A percentile compares a stretch with the other conserved stretches of the same genome.
These are phyloP conservation scores for Aspergillus sp. DNA, from an alignment of 2,329 filamentous ascomycete species.

Conservation along the genomic window DNA sequence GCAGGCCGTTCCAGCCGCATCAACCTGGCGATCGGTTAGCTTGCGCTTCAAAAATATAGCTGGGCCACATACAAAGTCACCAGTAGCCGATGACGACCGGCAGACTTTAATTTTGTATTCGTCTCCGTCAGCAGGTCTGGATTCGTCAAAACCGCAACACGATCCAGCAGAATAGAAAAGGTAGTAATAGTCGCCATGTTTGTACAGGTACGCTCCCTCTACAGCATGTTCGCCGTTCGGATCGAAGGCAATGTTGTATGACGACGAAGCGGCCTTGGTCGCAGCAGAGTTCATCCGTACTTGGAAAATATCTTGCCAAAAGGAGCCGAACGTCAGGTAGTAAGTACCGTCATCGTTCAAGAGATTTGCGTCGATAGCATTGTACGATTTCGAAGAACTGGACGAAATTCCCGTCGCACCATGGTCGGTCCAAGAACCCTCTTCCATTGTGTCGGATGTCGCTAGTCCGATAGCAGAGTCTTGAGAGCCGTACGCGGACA, in stretches of 20 bases:
- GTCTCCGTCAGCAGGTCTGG: conserved; percentile 46
- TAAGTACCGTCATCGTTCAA: conserved; percentile 37
- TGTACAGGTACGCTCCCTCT: conserved; percentile 53
- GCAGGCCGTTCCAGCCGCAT: conserved; percentile 50
- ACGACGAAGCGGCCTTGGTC: conserved; percentile 20
- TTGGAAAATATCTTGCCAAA: conserved; percentile 61
- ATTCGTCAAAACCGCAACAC: conserved; percentile 52
- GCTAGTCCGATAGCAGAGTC: conserved; percentile 57
- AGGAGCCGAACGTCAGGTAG: conserved; percentile 60
- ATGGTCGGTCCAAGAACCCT: conserved; percentile 31
- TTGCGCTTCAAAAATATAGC: not conserved
- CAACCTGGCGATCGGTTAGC: conserved; percentile 29
- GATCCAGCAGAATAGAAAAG: conserved; percentile 54
- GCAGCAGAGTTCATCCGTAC: conserved; percentile 30
- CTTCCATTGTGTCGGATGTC: conserved; percentile 39
- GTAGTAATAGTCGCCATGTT: conserved; percentile 54
- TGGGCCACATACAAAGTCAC: conserved; percentile 44
- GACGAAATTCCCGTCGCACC: conserved; percentile 32
- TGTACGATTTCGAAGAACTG: conserved; percentile 41
- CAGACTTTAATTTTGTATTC: conserved; percentile 63
- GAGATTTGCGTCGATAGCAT: conserved; percentile 56
- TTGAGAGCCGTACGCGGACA: conserved; percentile 55
- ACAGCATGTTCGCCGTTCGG: conserved; percentile 46
- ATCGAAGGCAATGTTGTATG: conserved; percentile 50
- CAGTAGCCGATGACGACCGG: conserved; percentile 46